phyloP scores from a whole-genome alignment of 345 rosid genomes.

The Brassica napus region DNA sequence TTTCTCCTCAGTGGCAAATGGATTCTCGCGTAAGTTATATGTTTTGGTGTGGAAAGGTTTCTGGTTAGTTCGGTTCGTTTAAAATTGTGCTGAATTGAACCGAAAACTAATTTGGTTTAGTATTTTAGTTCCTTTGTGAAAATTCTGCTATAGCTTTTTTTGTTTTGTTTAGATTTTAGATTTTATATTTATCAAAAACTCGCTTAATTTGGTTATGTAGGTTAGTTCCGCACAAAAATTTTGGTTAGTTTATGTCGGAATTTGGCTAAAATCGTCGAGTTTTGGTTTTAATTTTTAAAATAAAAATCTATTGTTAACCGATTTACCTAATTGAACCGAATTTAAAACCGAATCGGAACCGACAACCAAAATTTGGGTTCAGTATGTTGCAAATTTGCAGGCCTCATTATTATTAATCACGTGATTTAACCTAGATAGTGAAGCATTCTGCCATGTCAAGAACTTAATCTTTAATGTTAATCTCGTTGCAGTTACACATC shows the following conservation, averaged over 20 bases:
- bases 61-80: neutral
- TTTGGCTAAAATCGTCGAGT: no score
- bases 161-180: no score
- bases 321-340: neutral
- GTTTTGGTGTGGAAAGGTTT: neutral
- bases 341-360: no score
- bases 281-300: no score
- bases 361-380: neutral
- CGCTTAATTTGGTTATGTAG: neutral
- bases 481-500: slow-evolving; percentile 69
- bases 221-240: no score
- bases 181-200: neutral
- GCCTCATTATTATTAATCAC: neutral
- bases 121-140: neutral
- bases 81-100: neutral
- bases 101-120: neutral
- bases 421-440: neutral
- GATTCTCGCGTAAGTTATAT: slow-evolving; percentile 75
- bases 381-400: neutral
- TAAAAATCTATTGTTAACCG: no score
- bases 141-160: neutral
- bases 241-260: no score
- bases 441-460: neutral
- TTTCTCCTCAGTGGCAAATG: slow-evolving; percentile 85
- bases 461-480: neutral